These are phyloP conservation scores for Anisodus acutangulus DNA, from an alignment of 257 asterid genomes.

Conservation along the genomic window DNA sequence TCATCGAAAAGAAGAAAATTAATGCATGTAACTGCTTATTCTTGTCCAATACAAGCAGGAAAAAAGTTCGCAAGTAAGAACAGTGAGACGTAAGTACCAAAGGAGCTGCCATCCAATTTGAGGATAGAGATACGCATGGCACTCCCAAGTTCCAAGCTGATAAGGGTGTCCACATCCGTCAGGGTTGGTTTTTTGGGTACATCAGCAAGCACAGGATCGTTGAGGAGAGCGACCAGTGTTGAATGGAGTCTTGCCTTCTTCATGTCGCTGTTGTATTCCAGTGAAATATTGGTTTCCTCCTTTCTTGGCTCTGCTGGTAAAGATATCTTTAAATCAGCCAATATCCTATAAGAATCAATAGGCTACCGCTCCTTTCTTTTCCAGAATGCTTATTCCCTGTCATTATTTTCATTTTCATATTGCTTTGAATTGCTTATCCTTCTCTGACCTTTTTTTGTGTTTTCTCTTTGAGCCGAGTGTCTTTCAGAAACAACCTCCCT, in stretches of 20 bases:
- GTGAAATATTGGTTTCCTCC: slow-evolving; percentile 45
- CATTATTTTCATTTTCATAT: too few species aligned
- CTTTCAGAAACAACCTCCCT: too few species aligned
- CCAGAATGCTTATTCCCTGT: too few species aligned
- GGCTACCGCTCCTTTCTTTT: background rate
- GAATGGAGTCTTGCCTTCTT: slow-evolving; percentile 74
- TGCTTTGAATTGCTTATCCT: too few species aligned
- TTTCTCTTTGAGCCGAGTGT: too few species aligned
- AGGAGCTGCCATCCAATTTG: slow-evolving; percentile 64
- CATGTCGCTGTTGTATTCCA: slow-evolving; percentile 62
- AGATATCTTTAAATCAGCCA: slow-evolving; percentile 15
- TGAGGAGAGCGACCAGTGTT: slow-evolving; percentile 65
- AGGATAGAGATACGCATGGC: slow-evolving; percentile 86
- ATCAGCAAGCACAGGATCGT: slow-evolving; percentile 84
- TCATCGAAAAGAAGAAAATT: slow-evolving; percentile 18
- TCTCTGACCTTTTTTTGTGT: too few species aligned
- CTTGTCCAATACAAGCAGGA: background rate
- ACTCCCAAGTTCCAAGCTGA: slow-evolving; percentile 92
- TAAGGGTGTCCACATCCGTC: slow-evolving; percentile 85
- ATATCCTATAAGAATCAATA: background rate
- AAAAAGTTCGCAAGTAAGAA: slow-evolving; percentile 45
- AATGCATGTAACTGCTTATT: slow-evolving; percentile 40
- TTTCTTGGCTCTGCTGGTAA: slow-evolving; percentile 33
- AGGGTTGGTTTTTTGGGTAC: slow-evolving; percentile 76
- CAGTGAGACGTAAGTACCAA: slow-evolving; percentile 49